Base-by-base conservation (phyloP, 2,329 filamentous ascomycete genomes). In the Biscogniauxia marginata region DNA sequence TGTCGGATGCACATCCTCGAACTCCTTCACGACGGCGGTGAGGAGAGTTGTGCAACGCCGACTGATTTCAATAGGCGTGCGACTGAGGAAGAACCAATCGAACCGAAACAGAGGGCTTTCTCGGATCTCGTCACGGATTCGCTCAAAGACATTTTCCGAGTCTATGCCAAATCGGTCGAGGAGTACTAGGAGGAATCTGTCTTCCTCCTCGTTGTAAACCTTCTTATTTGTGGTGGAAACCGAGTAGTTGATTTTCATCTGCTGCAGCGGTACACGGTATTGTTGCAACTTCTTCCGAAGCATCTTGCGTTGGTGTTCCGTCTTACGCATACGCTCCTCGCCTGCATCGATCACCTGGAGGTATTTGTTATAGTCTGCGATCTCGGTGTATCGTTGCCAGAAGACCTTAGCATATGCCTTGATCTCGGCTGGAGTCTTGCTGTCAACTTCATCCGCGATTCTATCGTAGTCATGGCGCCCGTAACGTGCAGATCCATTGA, bases 221-320 rank as follows among this genome's bases (percentile, higher is more conserved):
- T 99, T 99, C 79, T 99, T 99, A 84, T 99, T 99, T 8, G 96
- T 99, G 2, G 95, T 99, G 6, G 92, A 96, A 23, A 99, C 95
- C 0, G 93, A 96, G 75, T 99, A 99, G 77, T 96, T 98, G 78
- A 99, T 92, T 80, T 96, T 96, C 68, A 99, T 86, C 74, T 99
- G 95, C 73, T 99, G 95, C 16, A 99, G 82, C 21, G 95, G 96
- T 50, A 98, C 93, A n/a, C 95, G 89, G 72, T 96, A 98, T 79
- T 95, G 91, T 66, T 88, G 84, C 83, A 99, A 90, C 84, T 99
- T 99, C 83, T 93, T 96, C 61, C 88, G 86, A 54, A 99, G 83
- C 79, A 98, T 88, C 75, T 96, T 93, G 60, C 91, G 89, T 73
- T 98, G 93, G 71, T 96, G 90, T 63, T 95, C 90, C 57, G 93